Percentiles rank a stretch among this genome's conserved stretches.
These are phyloP conservation scores for Magnolia sinica DNA, from an alignment of 164 flowering plant species.

Conservation along the genomic window DNA sequence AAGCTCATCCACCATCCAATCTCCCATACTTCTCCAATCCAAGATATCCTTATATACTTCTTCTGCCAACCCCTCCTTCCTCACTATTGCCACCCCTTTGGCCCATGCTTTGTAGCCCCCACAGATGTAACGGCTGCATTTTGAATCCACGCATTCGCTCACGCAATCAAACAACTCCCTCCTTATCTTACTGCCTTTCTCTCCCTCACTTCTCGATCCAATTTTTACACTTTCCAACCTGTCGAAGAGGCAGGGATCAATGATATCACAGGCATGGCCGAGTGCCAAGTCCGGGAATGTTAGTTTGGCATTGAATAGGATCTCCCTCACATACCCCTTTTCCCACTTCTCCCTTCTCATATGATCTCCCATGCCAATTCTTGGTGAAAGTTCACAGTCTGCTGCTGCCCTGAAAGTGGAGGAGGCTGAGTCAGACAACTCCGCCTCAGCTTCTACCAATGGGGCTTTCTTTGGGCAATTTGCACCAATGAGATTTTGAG, in stretches of 20 bases:
- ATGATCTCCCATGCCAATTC: conserved; percentile 4
- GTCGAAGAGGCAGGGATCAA: conserved; percentile 61
- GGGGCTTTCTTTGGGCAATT: conserved; percentile 26
- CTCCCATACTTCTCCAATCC: conserved; percentile 57
- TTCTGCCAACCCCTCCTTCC: conserved; percentile 57
- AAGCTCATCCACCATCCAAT: conserved; percentile 86
- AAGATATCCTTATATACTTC: conserved; percentile 70
- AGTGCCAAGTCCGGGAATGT: conserved; percentile 56
- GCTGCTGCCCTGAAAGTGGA: conserved; percentile 32
- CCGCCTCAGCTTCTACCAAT: conserved; percentile 44
- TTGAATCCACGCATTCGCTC: conserved; percentile 61
- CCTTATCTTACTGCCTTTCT: conserved; percentile 28
- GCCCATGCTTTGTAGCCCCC: conserved; percentile 61
- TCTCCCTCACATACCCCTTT: conserved; percentile 55
- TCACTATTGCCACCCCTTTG: conserved; percentile 50
- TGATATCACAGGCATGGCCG: conserved; percentile 44
- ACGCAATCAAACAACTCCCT: conserved; percentile 68
- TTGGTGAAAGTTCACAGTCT: conserved; percentile 14
- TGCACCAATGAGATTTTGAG: conserved; percentile 32
- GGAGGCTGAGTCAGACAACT: conserved; percentile 81
- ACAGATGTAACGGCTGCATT: conserved; percentile 44
- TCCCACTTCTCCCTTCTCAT: conserved; percentile 42
- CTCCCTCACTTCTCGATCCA: conserved; percentile 6
- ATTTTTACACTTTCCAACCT: conserved; percentile 50
- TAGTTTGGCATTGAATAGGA: conserved; percentile 42